Evolutionary conservation across 305 asterid species (phyloP).

Genomic region (Withania somnifera): DNA sequence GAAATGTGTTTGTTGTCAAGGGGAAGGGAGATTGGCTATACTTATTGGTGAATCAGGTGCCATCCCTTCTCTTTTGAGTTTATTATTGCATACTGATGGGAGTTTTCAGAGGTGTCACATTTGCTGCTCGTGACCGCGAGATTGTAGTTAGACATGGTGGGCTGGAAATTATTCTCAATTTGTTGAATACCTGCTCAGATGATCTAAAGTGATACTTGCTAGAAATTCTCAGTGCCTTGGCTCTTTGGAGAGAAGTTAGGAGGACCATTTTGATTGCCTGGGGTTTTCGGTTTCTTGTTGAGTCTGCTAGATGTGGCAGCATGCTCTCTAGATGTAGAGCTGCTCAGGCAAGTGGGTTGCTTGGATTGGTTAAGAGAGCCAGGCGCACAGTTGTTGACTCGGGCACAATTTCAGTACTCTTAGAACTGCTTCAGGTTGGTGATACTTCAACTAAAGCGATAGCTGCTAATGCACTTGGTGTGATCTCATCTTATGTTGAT

Average conservation of each 20-base stretch:
- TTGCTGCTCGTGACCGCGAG: constrained; percentile 22
- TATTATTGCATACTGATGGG: constrained; percentile 26
- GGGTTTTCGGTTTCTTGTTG: constrained; percentile 29
- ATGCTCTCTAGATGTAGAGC: constrained; percentile 49
- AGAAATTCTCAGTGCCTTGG: constrained; percentile 47
- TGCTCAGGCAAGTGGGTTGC: constrained; percentile 52
- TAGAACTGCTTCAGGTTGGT: constrained; percentile 31
- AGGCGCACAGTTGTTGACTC: constrained; percentile 23
- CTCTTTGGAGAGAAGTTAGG: constrained; percentile 51
- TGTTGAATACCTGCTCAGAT: constrained; percentile 21
- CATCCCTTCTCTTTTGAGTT: constrained; percentile 29
- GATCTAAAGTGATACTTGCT: constrained; percentile 22
- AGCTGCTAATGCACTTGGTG: constrained; percentile 55
- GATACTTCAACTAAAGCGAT: constrained; percentile 24
- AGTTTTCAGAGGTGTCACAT: constrained; percentile 25
- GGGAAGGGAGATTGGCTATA: constrained; percentile 39
- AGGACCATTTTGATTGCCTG: constrained; percentile 27
- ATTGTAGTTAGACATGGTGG: constrained; percentile 33
- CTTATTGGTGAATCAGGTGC: constrained; percentile 37
- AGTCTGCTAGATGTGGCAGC: constrained; percentile 41
- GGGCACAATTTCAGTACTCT: constrained; percentile 32
- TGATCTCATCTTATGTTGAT: constrained; percentile 37
- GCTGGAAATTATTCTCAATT: constrained; percentile 24
- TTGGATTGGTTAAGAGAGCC: constrained; percentile 40
- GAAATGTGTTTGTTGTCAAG: constrained; percentile 35